phyloP scores from a whole-genome alignment of 495 filamentous ascomycete species.

The Hypoxylon subgilvum region DNA sequence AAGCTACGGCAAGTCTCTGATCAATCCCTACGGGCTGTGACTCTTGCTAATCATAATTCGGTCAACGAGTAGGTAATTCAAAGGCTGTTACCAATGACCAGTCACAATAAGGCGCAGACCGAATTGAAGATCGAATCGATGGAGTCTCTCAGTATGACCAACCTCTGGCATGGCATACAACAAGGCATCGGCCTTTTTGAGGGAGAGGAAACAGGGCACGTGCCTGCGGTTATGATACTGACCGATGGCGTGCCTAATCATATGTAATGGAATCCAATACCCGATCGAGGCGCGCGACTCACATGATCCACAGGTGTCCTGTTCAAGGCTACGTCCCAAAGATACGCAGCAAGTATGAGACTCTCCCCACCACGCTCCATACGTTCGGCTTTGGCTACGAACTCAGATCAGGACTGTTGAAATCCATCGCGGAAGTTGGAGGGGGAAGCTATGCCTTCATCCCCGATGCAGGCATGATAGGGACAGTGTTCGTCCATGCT shows the following conservation, averaged over 20 bases:
- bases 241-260: conserved; percentile 56
- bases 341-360: conserved; percentile 39
- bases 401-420: conserved; percentile 49
- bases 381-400: conserved; percentile 57
- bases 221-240: conserved; percentile 53
- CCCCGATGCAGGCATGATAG: conserved; percentile 57
- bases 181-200: conserved; percentile 47
- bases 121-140: conserved; percentile 44
- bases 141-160: conserved; percentile 37
- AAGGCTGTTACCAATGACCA: conserved; percentile 45
- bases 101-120: conserved; percentile 38
- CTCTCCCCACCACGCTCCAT: conserved; percentile 48
- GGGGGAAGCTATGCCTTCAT: conserved; percentile 56
- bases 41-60: conserved; percentile 1
- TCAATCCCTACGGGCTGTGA: not conserved
- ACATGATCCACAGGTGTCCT: conserved; percentile 16
- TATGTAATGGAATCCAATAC: conserved; percentile 29
- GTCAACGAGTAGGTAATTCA: conserved; percentile 41
- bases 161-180: conserved; percentile 52
- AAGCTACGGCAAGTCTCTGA: conserved; percentile 31
- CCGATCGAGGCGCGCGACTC: not conserved
- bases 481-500: conserved; percentile 55
- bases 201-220: conserved; percentile 23
- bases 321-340: conserved; percentile 47
- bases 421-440: conserved; percentile 52